Base-by-base conservation (phyloP, 768 basidiomycete genomes). In the Boletus vermiculosoides region DNA sequence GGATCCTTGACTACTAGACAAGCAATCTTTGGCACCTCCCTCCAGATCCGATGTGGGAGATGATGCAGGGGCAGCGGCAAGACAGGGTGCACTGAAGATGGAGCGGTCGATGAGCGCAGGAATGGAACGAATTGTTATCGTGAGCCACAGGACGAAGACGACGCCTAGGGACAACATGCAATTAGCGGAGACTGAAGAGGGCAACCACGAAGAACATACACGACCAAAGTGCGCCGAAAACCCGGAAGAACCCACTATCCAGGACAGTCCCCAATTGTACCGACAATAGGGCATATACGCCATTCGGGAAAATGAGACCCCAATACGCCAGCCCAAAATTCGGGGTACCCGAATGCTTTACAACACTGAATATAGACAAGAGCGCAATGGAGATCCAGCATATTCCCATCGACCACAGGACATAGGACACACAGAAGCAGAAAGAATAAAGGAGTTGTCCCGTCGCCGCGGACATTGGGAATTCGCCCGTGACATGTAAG, bases 221-320 rank as follows among this genome's bases (percentile, higher is more conserved):
- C 10, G 78, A 77, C 79, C 80, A 84, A 30, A 79, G 73, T 0
- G 82, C 76, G 36, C 83, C 84, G 50, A 83, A 78, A 28, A 73
- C 79, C 40, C 77, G 72, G 69, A 84, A 83, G 66, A 81, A 79
- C 1, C 66, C 64, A 49, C 79, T 80, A 33, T 82, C 69, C n/a
- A 85, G 69, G 18, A 81, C 76, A 25, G 51, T 65, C 1, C 78
- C 80, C 4, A 86, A 69, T 60, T 82, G 76, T 16, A 83, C 75
- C 0, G 78, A 78, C 25, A 81, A 71, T 15, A 83, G 58, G 11
- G 79, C 76, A 62, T 78, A 83, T 5, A 81, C 80, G 6, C 76
- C 83, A 65, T 78, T 81, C 23, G 83, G 83, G 73, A 84, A 84
- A 58, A 83, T 71, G 18, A 78, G 71, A 5, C 81, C 83, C 82